These are phyloP conservation scores for Suillus clintonianus DNA, from an alignment of 768 basidiomycete genomes.

Conservation along the genomic window DNA sequence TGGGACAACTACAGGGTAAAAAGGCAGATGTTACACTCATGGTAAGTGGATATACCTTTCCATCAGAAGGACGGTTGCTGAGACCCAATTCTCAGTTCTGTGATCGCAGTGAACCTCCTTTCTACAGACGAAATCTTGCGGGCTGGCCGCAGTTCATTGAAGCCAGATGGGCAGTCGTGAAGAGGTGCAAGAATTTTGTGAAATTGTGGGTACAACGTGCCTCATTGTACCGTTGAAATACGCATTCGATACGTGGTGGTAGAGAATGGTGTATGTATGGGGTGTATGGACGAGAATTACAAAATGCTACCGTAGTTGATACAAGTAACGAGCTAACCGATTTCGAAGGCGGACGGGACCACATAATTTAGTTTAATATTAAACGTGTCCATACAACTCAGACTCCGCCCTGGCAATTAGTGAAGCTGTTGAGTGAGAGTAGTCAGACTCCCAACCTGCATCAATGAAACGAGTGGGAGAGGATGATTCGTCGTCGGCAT, in stretches of 20 bases:
- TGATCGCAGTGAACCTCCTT: constrained; percentile 92
- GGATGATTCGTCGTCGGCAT: constrained; percentile 37
- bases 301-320: constrained; percentile 5
- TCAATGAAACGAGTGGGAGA: constrained; percentile 53
- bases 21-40: constrained; percentile 97
- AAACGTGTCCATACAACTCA: neutral
- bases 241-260: neutral
- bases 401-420: neutral
- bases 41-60: constrained; percentile 50
- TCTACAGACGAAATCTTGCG: constrained; percentile 96
- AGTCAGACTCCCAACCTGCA: constrained; percentile 57
- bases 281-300: constrained; percentile 4
- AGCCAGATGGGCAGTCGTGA: constrained; percentile 71
- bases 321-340: neutral
- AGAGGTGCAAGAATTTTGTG: constrained; percentile 13
- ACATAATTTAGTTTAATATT: constrained; percentile 5
- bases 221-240: neutral
- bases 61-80: constrained; percentile 20
- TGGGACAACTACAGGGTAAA: constrained; percentile 99
- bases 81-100: constrained; percentile 56
- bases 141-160: constrained; percentile 85
- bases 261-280: neutral
- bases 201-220: constrained; percentile 11
- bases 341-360: neutral
- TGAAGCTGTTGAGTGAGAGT: constrained; percentile 41